Evolutionary conservation across 2,329 filamentous ascomycete species (phyloP).

Genomic region (Pseudocercospora fijiensis): DNA sequence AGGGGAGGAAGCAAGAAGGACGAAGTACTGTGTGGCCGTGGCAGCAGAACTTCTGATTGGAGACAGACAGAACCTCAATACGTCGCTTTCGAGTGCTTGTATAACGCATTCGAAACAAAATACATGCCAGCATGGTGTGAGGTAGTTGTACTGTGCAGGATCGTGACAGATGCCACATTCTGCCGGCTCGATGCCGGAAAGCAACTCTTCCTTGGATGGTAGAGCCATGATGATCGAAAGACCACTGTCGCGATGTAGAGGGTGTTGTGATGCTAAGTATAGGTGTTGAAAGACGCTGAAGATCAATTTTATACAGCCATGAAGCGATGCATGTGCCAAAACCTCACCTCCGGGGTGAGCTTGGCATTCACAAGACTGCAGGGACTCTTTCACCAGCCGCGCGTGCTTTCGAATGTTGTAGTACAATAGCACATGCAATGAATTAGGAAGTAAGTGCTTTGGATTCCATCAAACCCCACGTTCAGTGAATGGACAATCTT

Average conservation of each 20-base stretch:
- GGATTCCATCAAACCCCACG: background rate
- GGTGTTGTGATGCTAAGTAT: background rate
- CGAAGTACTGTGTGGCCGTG: background rate
- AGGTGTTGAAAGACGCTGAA: background rate
- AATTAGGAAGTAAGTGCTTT: background rate
- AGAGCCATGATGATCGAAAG: too few species aligned
- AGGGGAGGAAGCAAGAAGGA: background rate
- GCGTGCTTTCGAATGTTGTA: background rate
- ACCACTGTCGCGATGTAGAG: background rate
- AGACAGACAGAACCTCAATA: too few species aligned
- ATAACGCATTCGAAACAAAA: too few species aligned
- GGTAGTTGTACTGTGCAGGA: too few species aligned
- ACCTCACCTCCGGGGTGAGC: background rate
- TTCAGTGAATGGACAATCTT: background rate
- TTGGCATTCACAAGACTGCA: background rate
- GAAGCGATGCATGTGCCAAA: background rate
- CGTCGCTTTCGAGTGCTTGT: too few species aligned
- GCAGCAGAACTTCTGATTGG: conserved; percentile 6
- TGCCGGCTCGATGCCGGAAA: too few species aligned
- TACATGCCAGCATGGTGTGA: too few species aligned
- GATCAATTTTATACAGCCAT: background rate
- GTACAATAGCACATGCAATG: background rate
- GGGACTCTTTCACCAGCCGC: background rate
- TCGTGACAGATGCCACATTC: too few species aligned
- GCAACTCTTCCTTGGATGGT: too few species aligned